A percentile compares a stretch with the other conserved stretches of the same genome.
Conservation (phyloP, 805 yeast genomes). For the Kodamaea restingae region DNA sequence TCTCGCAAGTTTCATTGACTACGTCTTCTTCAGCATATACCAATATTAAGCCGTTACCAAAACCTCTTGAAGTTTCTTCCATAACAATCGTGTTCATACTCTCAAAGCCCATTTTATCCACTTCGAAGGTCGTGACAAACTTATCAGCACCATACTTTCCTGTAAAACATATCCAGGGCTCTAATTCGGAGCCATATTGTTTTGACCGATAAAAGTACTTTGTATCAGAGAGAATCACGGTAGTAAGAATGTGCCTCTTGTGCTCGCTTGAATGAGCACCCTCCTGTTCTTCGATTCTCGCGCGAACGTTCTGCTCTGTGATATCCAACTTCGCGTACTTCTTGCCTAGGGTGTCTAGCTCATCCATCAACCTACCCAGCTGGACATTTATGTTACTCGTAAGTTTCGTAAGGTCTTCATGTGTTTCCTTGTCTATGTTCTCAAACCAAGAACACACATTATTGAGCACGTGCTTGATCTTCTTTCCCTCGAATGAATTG, state of each 20-base stretch:
- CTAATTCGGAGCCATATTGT: conserved; percentile 10
- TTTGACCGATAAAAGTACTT: conserved; percentile 25
- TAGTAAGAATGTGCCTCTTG: conserved; percentile 16
- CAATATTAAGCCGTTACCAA: conserved; percentile 13
- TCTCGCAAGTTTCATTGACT: conserved; percentile 4
- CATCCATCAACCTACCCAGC: conserved; percentile 14
- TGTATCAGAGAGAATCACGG: conserved; percentile 29
- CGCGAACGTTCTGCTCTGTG: conserved; percentile 3
- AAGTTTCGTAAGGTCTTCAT: conserved; percentile 17
- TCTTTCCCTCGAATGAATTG: conserved; percentile 40
- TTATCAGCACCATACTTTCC: conserved; percentile 10
- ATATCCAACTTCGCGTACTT: conserved; percentile 18
- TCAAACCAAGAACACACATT: conserved; percentile 19
- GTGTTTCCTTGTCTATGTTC: conserved; percentile 11
- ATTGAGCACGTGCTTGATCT: conserved; percentile 24
- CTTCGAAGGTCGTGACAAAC: conserved; percentile 14
- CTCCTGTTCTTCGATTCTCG: conserved; percentile 1
- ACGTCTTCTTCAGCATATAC: conserved; percentile 17
- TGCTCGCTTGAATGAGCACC: background rate
- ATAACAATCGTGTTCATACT: conserved; percentile 16
- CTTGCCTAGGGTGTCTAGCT: conserved; percentile 18
- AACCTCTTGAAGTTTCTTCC: conserved; percentile 12
- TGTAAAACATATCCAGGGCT: conserved; percentile 21
- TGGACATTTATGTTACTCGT: conserved; percentile 16
- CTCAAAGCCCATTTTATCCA: conserved; percentile 19